These are phyloP conservation scores for Ogataea sp. DNA, from an alignment of 805 yeast species.

Conservation along the genomic window DNA sequence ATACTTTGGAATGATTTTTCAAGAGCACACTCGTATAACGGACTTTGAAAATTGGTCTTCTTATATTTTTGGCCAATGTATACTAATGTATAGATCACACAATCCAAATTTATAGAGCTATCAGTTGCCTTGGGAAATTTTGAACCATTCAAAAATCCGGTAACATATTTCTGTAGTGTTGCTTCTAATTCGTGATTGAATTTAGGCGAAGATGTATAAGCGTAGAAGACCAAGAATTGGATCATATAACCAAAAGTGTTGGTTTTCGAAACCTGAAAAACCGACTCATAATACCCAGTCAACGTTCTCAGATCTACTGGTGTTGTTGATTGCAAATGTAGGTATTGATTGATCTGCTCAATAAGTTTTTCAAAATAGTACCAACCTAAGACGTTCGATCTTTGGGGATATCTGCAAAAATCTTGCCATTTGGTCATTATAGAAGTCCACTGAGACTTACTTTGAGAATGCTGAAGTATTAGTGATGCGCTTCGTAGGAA, in stretches of 20 bases:
- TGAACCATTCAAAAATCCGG: slow-evolving; percentile 14
- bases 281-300: slow-evolving; percentile 1
- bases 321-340: neutral
- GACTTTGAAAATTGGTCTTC: no score
- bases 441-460: neutral
- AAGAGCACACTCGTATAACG: slow-evolving; percentile 25
- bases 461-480: neutral
- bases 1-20: slow-evolving; percentile 39
- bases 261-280: slow-evolving; percentile 3
- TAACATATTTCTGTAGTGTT: neutral
- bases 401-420: slow-evolving; percentile 7
- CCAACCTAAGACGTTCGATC: slow-evolving; percentile 18
- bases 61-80: slow-evolving; percentile 7
- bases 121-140: slow-evolving; percentile 39
- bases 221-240: neutral
- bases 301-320: neutral
- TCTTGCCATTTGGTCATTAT: neutral
- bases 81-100: slow-evolving; percentile 13
- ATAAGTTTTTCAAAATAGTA: slow-evolving; percentile 8
- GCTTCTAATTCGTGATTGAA: neutral
- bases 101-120: slow-evolving; percentile 22
- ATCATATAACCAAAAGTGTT: slow-evolving; percentile 2
- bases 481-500: neutral
- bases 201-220: neutral
- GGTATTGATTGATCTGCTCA: slow-evolving; percentile 1